A percentile compares a stretch with the other conserved stretches of the same genome.
These are phyloP conservation scores for Coemansia sp. DNA, from an alignment of 192 early-diverging fungal species.

Conservation along the genomic window DNA sequence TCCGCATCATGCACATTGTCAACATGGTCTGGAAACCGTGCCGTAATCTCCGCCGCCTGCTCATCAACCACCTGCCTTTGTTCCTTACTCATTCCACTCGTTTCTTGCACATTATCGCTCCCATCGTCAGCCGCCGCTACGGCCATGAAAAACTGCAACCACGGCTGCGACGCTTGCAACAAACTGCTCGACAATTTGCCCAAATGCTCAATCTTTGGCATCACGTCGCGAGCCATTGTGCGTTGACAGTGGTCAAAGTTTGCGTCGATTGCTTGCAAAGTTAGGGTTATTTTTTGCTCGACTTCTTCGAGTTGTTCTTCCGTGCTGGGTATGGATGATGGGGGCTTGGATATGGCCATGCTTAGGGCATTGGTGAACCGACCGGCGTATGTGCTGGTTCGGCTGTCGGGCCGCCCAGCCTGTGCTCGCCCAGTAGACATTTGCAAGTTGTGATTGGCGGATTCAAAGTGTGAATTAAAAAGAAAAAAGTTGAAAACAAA, in stretches of 20 bases:
- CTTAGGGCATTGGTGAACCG: no score
- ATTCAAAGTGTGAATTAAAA: no score
- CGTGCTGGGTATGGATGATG: background rate
- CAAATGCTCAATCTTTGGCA: conserved; percentile 50
- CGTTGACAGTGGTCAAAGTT: conserved; percentile 55
- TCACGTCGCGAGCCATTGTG: conserved; percentile 49
- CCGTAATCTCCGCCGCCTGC: conserved; percentile 42
- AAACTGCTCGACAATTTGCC: conserved; percentile 45
- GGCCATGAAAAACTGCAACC: conserved; percentile 55
- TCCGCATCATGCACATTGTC: conserved; percentile 22
- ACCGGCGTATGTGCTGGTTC: no score
- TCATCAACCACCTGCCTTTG: conserved; percentile 35
- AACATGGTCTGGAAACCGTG: conserved; percentile 34
- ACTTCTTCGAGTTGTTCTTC: conserved; percentile 52
- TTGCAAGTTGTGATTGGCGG: no score
- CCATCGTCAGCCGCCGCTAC: conserved; percentile 40
- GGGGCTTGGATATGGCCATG: no score
- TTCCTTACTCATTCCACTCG: conserved; percentile 9
- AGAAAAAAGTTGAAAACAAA: no score
- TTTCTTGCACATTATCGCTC: no score
- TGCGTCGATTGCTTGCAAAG: conserved; percentile 51
- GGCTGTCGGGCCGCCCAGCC: no score
- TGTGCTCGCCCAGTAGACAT: no score
- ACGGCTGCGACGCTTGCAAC: conserved; percentile 50
- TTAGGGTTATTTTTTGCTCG: conserved; percentile 54